These are phyloP conservation scores for Glebionis coronaria DNA, from an alignment of 129 eudicot species.

Conservation along the genomic window DNA sequence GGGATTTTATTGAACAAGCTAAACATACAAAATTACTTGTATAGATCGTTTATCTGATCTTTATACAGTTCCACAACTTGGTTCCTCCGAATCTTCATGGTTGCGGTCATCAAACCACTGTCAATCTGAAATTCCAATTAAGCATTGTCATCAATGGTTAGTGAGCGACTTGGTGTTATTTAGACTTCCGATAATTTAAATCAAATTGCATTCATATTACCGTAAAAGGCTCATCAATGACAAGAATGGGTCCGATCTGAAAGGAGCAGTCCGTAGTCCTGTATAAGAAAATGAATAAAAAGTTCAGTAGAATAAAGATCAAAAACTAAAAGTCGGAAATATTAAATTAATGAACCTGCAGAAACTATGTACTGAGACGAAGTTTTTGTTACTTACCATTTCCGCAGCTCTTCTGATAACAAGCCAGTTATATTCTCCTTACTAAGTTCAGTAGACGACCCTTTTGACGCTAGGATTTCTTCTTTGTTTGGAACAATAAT, in stretches of 20 bases:
- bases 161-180: too few species aligned
- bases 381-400: conserved; percentile 67
- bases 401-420: conserved; percentile 61
- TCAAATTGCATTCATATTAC: conserved; percentile 31
- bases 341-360: not conserved
- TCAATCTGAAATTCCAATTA: conserved; percentile 66
- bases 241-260: conserved; percentile 85
- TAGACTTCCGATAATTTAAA: too few species aligned
- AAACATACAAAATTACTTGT: conserved; percentile 33
- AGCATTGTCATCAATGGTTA: conserved; percentile 1
- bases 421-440: conserved; percentile 47
- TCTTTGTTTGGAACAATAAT: conserved; percentile 92
- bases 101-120: conserved; percentile 42
- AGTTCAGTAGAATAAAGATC: not conserved
- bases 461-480: conserved; percentile 52
- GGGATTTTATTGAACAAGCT: not conserved
- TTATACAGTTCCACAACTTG: conserved; percentile 63
- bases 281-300: conserved; percentile 10
- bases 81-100: conserved; percentile 53
- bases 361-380: conserved; percentile 3
- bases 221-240: conserved; percentile 90
- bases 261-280: conserved; percentile 93
- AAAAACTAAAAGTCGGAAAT: not conserved
- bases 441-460: conserved; percentile 45
- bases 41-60: conserved; percentile 61